A percentile compares a stretch with the other conserved stretches of the same genome.
These are phyloP conservation scores for Fusarium nygamai DNA, from an alignment of 2,329 filamentous ascomycete genomes.

Conservation along the genomic window DNA sequence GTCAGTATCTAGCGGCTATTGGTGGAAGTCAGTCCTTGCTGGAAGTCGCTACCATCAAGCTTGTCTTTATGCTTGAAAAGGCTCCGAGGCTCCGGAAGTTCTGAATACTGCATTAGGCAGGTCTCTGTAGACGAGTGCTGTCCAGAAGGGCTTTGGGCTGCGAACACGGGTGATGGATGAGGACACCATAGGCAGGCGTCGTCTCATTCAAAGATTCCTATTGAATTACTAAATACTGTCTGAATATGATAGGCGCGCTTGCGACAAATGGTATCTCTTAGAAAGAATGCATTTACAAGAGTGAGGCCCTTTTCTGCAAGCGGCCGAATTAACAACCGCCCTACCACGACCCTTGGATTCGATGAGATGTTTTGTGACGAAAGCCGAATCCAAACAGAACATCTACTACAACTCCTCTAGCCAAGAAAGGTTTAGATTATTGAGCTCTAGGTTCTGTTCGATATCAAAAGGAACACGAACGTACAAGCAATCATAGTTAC, in stretches of 20 bases:
- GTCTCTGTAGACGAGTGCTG: background rate
- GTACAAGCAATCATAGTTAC: background rate
- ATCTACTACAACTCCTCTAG: background rate
- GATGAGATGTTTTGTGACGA: background rate
- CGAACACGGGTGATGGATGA: background rate
- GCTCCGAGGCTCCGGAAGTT: constrained; percentile 2
- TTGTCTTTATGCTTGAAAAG: constrained; percentile 20
- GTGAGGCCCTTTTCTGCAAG: background rate
- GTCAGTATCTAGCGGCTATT: background rate
- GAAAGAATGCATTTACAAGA: background rate
- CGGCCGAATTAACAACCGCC: background rate
- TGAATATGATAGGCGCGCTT: background rate
- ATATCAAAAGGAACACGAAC: background rate
- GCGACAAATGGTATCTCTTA: background rate
- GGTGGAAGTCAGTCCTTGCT: background rate
- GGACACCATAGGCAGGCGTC: background rate
- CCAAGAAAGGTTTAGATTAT: accelerated
- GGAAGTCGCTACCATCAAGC: background rate
- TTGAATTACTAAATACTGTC: background rate
- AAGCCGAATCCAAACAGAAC: background rate
- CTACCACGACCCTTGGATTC: background rate
- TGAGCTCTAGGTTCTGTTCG: no score
- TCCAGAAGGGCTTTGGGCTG: background rate
- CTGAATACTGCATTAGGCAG: background rate
- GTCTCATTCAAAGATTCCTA: background rate